These are phyloP conservation scores for Starmerella ratchasimensis DNA, from an alignment of 805 yeast species.

Conservation along the genomic window DNA sequence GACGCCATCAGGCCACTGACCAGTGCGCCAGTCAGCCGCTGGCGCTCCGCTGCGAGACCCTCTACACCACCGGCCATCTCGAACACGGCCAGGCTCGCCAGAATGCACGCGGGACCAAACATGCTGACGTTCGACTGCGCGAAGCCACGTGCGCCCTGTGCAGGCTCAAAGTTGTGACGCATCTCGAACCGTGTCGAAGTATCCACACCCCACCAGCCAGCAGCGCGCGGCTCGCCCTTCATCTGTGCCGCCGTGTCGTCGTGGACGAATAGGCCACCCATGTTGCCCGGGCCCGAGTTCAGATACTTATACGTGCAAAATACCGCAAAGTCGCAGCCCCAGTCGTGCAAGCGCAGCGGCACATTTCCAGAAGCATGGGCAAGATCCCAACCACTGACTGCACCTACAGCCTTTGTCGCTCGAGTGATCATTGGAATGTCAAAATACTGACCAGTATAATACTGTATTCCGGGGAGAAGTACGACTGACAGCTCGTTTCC, in stretches of 20 bases:
- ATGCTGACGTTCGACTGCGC: slow-evolving; percentile 87
- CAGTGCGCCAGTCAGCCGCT: slow-evolving; percentile 44
- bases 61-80: slow-evolving; percentile 49
- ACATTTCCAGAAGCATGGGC: slow-evolving; percentile 94
- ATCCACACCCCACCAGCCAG: slow-evolving; percentile 98
- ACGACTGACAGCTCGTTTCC: slow-evolving; percentile 56
- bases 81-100: slow-evolving; percentile 51
- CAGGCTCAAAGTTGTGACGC: slow-evolving; percentile 67
- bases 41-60: slow-evolving; percentile 41
- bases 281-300: slow-evolving; percentile 88
- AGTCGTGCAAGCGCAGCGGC: slow-evolving; percentile 59
- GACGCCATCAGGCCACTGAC: slow-evolving; percentile 36
- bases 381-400: slow-evolving; percentile 74
- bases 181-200: slow-evolving; percentile 57
- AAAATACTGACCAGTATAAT: slow-evolving; percentile 80
- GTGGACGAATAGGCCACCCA: slow-evolving; percentile 75
- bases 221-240: slow-evolving; percentile 45
- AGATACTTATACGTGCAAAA: slow-evolving; percentile 91
- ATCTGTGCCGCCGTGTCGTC: slow-evolving; percentile 25
- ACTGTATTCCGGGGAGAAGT: slow-evolving; percentile 79
- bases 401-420: slow-evolving; percentile 40
- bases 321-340: slow-evolving; percentile 86
- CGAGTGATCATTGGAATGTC: slow-evolving; percentile 60
- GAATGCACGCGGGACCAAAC: slow-evolving; percentile 62
- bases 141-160: slow-evolving; percentile 73